Evolutionary conservation across 306 rosid genomes (phyloP).

Genomic region (Inga laurina): DNA sequence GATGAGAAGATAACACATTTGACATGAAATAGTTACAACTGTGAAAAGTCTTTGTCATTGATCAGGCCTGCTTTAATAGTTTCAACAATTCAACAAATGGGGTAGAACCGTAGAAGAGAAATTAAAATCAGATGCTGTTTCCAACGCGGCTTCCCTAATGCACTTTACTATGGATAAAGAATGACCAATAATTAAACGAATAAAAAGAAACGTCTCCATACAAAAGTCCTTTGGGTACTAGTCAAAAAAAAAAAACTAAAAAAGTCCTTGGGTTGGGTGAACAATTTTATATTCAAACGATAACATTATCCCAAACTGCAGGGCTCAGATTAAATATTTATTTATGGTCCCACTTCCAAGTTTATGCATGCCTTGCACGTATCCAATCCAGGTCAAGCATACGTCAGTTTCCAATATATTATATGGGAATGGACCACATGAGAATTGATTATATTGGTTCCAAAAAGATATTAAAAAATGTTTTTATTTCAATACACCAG

Average conservation of each 20-base stretch:
- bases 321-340: not conserved
- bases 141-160: not conserved
- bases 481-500: not conserved
- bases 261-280: constrained; percentile 6
- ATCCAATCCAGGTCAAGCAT: constrained; percentile 21
- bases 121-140: not conserved
- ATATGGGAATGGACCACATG: not conserved
- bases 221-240: too few species aligned
- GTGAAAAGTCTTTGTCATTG: not conserved
- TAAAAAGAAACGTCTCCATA: not conserved
- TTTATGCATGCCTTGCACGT: not conserved
- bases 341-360: constrained; percentile 7
- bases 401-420: constrained; percentile 9
- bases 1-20: constrained; percentile 3
- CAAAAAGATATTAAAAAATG: not conserved
- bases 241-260: not conserved
- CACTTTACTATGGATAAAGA: not conserved
- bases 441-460: not conserved
- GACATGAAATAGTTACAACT: not conserved
- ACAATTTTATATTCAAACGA: not conserved
- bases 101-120: not conserved
- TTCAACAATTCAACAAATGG: constrained; percentile 3
- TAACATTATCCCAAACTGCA: not conserved
- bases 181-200: not conserved
- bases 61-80: not conserved